Evolutionary conservation across 2,329 filamentous ascomycete species (phyloP).

Genomic region (Seiridium unicorne): DNA sequence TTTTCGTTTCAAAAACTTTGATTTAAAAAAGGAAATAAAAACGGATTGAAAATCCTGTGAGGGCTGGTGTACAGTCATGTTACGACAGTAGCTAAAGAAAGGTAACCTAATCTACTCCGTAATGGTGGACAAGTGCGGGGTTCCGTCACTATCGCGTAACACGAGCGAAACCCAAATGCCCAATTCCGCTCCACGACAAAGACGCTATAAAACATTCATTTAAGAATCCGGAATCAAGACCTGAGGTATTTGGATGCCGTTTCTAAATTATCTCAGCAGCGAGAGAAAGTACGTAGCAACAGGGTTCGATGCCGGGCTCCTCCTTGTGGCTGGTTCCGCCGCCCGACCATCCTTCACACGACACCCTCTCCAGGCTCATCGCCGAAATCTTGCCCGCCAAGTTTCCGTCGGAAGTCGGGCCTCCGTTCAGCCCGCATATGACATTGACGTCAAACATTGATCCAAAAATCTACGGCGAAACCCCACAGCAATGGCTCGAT

Average conservation of each 20-base stretch:
- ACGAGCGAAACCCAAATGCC: too few species aligned
- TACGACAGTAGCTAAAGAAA: too few species aligned
- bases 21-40: too few species aligned
- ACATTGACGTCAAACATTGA: conserved; percentile 27
- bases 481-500: conserved; percentile 28
- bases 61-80: too few species aligned
- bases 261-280: too few species aligned
- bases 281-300: too few species aligned
- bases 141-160: background rate
- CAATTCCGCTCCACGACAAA: too few species aligned
- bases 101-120: background rate
- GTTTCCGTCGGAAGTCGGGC: conserved; percentile 20
- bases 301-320: conserved; percentile 24
- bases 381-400: conserved; percentile 17
- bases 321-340: conserved; percentile 31
- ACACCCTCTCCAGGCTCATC: conserved; percentile 5
- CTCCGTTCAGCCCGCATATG: conserved; percentile 25
- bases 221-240: too few species aligned
- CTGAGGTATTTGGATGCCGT: too few species aligned
- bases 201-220: too few species aligned
- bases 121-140: background rate
- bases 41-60: too few species aligned
- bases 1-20: too few species aligned
- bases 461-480: conserved; percentile 16
- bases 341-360: conserved; percentile 18